Conservation (phyloP, 2,329 filamentous ascomycete genomes). For the Diaporthe citrichinensis region DNA sequence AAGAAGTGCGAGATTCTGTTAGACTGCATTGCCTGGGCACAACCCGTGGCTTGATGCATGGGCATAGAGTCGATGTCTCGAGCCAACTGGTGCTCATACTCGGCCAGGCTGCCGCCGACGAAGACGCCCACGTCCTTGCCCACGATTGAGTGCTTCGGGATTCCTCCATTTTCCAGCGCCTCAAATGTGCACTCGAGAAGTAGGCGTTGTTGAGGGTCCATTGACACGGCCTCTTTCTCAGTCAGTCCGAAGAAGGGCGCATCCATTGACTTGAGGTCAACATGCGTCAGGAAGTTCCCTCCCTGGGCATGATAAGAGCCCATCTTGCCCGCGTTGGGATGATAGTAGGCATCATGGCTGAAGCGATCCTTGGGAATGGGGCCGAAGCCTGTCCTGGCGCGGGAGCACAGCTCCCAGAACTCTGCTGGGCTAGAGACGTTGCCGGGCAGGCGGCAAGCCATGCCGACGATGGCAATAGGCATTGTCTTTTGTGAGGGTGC, state of each 20-base stretch:
- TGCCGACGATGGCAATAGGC: conserved; percentile 63
- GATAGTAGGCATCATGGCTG: conserved; percentile 55
- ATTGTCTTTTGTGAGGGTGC: conserved; percentile 42
- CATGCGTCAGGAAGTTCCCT: conserved; percentile 61
- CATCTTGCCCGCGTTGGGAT: conserved; percentile 59
- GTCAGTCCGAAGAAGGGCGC: conserved; percentile 68
- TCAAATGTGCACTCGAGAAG: conserved; percentile 69
- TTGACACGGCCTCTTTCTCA: conserved; percentile 63
- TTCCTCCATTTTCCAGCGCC: conserved; percentile 66
- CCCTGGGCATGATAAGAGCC: conserved; percentile 56
- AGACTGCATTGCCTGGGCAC: conserved; percentile 65
- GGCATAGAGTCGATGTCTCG: conserved; percentile 58
- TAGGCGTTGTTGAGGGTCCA: conserved; percentile 69
- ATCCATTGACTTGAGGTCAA: conserved; percentile 61
- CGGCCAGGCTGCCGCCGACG: conserved; percentile 61
- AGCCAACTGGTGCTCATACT: conserved; percentile 62
- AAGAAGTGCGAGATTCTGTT: conserved; percentile 70
- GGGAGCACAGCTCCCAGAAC: conserved; percentile 61
- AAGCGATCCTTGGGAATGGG: conserved; percentile 62
- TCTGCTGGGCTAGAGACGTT: conserved; percentile 57
- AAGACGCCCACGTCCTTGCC: conserved; percentile 66
- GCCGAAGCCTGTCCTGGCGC: conserved; percentile 57
- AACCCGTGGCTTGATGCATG: conserved; percentile 67
- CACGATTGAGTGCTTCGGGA: conserved; percentile 61
- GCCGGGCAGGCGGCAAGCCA: conserved; percentile 62